These are phyloP conservation scores for Areca catechu DNA, from an alignment of 176 grass and related monocot genomes.

Conservation along the genomic window DNA sequence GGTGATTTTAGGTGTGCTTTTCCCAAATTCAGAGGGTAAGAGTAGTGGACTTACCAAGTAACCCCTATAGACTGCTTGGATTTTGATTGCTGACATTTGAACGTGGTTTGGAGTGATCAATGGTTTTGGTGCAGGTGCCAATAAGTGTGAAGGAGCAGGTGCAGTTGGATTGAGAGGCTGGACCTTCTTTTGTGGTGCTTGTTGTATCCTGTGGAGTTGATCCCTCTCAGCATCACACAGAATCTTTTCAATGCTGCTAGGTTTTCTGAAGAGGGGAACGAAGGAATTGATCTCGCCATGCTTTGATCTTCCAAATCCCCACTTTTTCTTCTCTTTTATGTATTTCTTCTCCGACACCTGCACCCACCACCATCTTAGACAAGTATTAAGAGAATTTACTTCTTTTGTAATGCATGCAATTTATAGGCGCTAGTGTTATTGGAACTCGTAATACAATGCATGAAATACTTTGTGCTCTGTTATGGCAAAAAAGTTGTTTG, in stretches of 20 bases:
- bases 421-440: too few relatives aligned
- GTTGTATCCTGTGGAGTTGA: slow-evolving; percentile 34
- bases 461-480: too few relatives aligned
- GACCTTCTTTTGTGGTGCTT: slow-evolving; percentile 23
- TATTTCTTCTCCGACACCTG: slow-evolving; percentile 20
- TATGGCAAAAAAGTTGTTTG: too few relatives aligned
- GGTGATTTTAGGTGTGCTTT: too few relatives aligned
- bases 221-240: slow-evolving; percentile 70
- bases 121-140: slow-evolving; percentile 18
- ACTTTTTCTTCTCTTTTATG: slow-evolving; percentile 70
- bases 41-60: slow-evolving; percentile 31
- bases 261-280: slow-evolving; percentile 73
- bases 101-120: not conserved
- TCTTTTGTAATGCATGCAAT: slow-evolving; percentile 4
- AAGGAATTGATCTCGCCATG: slow-evolving; percentile 41
- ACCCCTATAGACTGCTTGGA: slow-evolving; percentile 76
- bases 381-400: slow-evolving; percentile 5
- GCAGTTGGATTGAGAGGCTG: not conserved
- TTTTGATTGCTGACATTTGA: slow-evolving; percentile 41
- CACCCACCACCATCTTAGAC: not conserved
- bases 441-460: too few relatives aligned
- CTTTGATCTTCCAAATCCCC: slow-evolving; percentile 59
- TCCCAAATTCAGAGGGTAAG: too few relatives aligned
- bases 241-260: slow-evolving; percentile 98
- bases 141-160: too few relatives aligned